A percentile compares a stretch with the other conserved stretches of the same genome.
Conservation (phyloP, 1,284 basidiomycete species). For the Rhizoctonia solani region DNA sequence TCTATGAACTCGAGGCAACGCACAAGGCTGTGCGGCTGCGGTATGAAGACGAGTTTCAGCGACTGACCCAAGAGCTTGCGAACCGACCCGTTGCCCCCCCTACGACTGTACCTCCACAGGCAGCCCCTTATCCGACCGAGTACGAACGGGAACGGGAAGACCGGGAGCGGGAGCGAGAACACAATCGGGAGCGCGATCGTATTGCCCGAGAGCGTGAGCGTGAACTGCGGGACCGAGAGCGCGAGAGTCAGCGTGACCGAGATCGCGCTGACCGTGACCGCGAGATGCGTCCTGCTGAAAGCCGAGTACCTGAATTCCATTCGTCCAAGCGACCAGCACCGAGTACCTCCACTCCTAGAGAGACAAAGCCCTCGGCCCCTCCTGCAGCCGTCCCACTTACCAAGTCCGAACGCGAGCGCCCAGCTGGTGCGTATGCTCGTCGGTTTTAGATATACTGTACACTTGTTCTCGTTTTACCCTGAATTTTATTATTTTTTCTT, state of each 20-base stretch:
- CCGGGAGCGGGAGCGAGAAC: conserved; percentile 40
- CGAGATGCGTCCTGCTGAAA: conserved; percentile 36
- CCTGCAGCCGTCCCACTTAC: conserved; percentile 23
- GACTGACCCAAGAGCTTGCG: conserved; percentile 68
- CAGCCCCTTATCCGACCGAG: conserved; percentile 12
- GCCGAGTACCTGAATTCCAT: conserved; percentile 27
- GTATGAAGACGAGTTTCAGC: conserved; percentile 74
- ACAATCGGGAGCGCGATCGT: conserved; percentile 31
- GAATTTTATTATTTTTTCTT: conserved; percentile 19
- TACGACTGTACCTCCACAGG: neutral
- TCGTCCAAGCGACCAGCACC: conserved; percentile 23
- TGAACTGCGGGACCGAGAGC: conserved; percentile 40
- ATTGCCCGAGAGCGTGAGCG: conserved; percentile 34
- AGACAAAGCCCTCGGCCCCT: conserved; percentile 33
- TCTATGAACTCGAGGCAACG: conserved; percentile 77
- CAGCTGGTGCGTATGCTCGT: conserved; percentile 33
- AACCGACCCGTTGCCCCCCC: conserved; percentile 23
- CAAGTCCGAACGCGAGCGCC: conserved; percentile 38
- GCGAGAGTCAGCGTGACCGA: conserved; percentile 36
- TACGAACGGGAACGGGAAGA: conserved; percentile 35
- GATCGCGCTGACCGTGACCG: conserved; percentile 41
- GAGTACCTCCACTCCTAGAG: conserved; percentile 6
- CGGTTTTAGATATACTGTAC: conserved; percentile 25
- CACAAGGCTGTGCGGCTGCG: conserved; percentile 72
- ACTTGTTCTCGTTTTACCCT: conserved; percentile 21